Percentiles rank a stretch among this genome's conserved stretches.
These are phyloP conservation scores for Teunomyces tritomae DNA, from an alignment of 805 yeast species.

Conservation along the genomic window DNA sequence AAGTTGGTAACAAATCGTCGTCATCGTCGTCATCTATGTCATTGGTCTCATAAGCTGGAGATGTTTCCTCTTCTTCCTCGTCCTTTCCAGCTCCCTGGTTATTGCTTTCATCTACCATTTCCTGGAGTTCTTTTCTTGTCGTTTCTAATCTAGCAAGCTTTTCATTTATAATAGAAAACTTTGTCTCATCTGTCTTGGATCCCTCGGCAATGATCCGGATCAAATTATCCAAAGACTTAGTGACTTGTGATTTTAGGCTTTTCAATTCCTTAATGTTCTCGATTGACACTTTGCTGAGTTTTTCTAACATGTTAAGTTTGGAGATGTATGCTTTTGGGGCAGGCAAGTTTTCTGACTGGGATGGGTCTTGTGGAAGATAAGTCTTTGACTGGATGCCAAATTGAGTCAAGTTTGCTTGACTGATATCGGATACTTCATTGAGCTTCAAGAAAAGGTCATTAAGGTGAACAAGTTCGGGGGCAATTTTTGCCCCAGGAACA, in stretches of 20 bases:
- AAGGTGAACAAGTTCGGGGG: constrained; percentile 31
- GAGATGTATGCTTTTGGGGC: constrained; percentile 36
- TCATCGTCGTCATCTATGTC: constrained; percentile 18
- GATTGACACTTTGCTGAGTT: constrained; percentile 31
- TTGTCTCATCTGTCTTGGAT: constrained; percentile 31
- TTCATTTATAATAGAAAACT: constrained; percentile 25
- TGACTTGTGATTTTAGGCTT: constrained; percentile 23
- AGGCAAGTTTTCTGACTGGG: constrained; percentile 36
- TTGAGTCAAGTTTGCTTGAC: constrained; percentile 37
- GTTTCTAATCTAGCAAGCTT: constrained; percentile 25
- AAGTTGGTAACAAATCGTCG: constrained; percentile 13
- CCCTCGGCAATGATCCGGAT: constrained; percentile 23
- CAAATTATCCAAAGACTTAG: constrained; percentile 25
- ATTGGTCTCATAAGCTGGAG: constrained; percentile 24
- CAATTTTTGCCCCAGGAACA: constrained; percentile 10
- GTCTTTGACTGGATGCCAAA: constrained; percentile 36
- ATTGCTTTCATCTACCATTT: constrained; percentile 19
- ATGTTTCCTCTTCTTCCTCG: constrained; percentile 24
- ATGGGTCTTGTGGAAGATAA: constrained; percentile 35
- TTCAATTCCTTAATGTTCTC: constrained; percentile 32
- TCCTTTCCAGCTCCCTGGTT: neutral
- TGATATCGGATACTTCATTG: constrained; percentile 23
- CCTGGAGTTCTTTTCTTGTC: constrained; percentile 32
- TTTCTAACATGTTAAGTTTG: constrained; percentile 38
- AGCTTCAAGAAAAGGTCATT: constrained; percentile 30